Evolutionary conservation across 2,329 filamentous ascomycete genomes (phyloP).

Genomic region (Xylariales sp.): DNA sequence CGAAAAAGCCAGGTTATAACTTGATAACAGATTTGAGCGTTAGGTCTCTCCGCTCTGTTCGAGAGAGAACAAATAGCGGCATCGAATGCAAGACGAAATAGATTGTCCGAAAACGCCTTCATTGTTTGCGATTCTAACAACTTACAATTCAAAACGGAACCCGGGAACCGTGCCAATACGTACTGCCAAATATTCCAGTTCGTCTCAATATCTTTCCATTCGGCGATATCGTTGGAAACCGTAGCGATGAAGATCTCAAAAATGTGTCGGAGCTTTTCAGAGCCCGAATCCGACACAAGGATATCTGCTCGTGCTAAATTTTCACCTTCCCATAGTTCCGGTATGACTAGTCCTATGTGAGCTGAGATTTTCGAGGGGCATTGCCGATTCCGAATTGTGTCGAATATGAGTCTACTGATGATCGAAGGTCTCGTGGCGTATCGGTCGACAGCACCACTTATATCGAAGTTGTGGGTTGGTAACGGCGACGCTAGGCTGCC

Average conservation of each 20-base stretch:
- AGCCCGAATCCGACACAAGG: neutral
- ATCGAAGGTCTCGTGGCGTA: neutral
- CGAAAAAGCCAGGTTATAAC: neutral
- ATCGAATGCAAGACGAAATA: neutral
- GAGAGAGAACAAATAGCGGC: neutral
- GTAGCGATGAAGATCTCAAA: neutral
- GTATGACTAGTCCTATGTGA: neutral
- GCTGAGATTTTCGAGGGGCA: neutral
- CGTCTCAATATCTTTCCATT: neutral
- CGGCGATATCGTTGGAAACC: neutral
- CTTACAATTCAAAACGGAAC: neutral
- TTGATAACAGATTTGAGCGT: neutral
- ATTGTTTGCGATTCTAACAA: neutral
- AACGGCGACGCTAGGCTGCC: neutral
- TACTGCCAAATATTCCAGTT: neutral
- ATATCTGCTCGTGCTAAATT: neutral
- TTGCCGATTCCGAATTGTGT: neutral
- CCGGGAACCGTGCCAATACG: neutral
- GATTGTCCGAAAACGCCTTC: neutral
- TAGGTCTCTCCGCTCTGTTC: neutral
- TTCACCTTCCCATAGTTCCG: neutral
- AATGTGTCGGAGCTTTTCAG: neutral
- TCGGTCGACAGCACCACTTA: neutral
- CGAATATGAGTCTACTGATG: neutral
- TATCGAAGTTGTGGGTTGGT: neutral